Evolutionary conservation across 1,284 basidiomycete species (phyloP), one percentile per base, ranked within the genome.

Genomic region (Mrakiaceae sp.): DNA sequence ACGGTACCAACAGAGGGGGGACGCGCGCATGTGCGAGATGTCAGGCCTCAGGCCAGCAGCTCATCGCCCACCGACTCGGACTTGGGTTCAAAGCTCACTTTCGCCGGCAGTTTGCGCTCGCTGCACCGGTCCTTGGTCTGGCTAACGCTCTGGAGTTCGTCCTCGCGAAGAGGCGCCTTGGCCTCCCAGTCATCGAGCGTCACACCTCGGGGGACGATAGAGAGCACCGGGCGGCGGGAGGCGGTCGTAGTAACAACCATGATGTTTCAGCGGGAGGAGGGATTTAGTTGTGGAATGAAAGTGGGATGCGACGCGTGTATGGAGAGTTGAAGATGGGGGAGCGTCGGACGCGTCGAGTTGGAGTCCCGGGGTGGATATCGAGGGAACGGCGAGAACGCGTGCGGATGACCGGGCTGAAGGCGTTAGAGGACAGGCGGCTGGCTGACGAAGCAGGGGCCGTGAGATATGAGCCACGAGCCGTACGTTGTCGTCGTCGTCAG

Each of bases 121-220:
- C 86, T 85, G 68, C 81, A 82, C 4, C 83, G 84, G 40, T 80
- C 76, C 72, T 87, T 87, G 64, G 93, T 72, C 6, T 77, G 73
- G 52, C 78, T 78, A 39, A 93, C 81, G 71, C 87, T 90, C 66
- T 81, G 81, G 14, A 82, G 77, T 72, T 88, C 85, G 10, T 82
- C 71, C 57, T 92, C 88, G 53, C 79, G 80, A 52, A 95, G 75
- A 0, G 88, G 88, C 1, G 90, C 83, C 70, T 83, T 86, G 0
- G 82, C 75, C 71, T 95, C 91, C 92, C 92, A 96, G 77, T 94
- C 88, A 73, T 94, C 90, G 5, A 93, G 80, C 11, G 67, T 68
- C 54, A 69, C 56, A 14, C 67, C 60, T 27, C 42, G 44, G 16
- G 40, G 62, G 7, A 48, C 49, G 39, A 58, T n/a, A 47, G 57